Base-by-base conservation (phyloP, 306 rosid species). In the Acacia acuminata region DNA sequence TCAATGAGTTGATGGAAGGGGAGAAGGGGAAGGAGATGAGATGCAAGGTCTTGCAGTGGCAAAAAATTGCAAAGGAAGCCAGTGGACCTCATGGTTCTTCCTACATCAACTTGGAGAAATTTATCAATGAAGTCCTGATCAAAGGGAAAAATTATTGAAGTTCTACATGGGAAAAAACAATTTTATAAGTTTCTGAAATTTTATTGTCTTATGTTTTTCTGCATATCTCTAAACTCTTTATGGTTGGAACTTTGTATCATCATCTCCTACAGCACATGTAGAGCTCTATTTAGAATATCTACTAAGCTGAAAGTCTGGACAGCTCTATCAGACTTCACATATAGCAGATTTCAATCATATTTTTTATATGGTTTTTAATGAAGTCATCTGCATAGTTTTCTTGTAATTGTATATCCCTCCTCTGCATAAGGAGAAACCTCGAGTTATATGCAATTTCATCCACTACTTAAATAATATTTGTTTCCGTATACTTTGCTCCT, bases 1-100 rank as follows among this genome's bases (percentile, higher is more conserved):
- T 81, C 22, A 74, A 22, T 60, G 84, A 61, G 55, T 73, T 81
- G 50, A 73, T 81, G 74, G 84, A 73, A 16, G 84, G 84, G 4
- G 67, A 48, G 20, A 81, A 73, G 43, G 79, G 79, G 40, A 45
- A 73, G 43, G 24, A 61, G 6, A 47, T 81, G 67, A 74, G 32
- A 19, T 6, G 45, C 5, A 71, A 43, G 10, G 36, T n/a, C 50
- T 43, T 43, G 55, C 10, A 22, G 75, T 71, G 75, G 75, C 30
- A 71, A 56, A 43, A 24, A 22, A 42, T 12, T 11, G 75, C n/a
- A 71, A 27, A 71, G 19, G 38, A 71, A 4, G 55, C 17, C 20
- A 71, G n/a, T 2, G 7, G 1, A 11, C 34, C 56, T 22, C n/a
- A 9, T 44, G 73, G 81, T 65, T 61, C 61, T 43, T 77, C 73